Evolutionary conservation across 495 filamentous ascomycete species (phyloP), one percentile per base, ranked within the genome.

Genomic region (Penicillium antarcticum): DNA sequence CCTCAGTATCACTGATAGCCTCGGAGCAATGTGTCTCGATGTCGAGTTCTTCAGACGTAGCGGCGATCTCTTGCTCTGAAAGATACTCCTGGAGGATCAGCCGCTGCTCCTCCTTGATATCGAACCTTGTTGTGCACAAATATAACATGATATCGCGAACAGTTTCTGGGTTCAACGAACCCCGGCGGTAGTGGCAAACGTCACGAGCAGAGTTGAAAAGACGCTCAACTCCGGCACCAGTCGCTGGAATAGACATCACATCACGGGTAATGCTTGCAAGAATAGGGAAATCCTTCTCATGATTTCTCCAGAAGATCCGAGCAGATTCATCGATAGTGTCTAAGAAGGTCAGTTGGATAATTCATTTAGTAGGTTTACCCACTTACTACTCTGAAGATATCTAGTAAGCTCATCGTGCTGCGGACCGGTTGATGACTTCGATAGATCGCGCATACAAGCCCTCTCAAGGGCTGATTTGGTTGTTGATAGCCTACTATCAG

Each of bases 191-290:
- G 21, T 40, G 38, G 13, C 18, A 40, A n/a, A 49, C 19, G 39
- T 49, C 46, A 0, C 46, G 18, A 3, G 46, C 35, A 40, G 46
- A 32, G 26, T 41, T 49, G 16, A 49, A 49, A 16, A 49, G 19
- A 1, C 46, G 46, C 14, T 49, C 46, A 29, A 49, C 35, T 0
- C 46, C 46, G n/a, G 38, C 33, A 26, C 46, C 13, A 31, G 34
- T 40, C 7, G 46, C 46, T 11, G 35, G 46, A 16, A 40, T 49
- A 8, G 46, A 40, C 4, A 40, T 3, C 2, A 49, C 16, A 40
- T 49, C 46, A 3, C 38, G 35, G 1, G 35, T 18, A 16, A 49
- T 11, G n/a, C 24, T 32, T 44, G 23, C 23, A 32, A 44, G 42
- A 12, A 34, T 16, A 17, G 11, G 29, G 14, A 35, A 10, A 5